Evolutionary conservation across 2,329 filamentous ascomycete species (phyloP).

Genomic region (Diaporthe vaccinii): DNA sequence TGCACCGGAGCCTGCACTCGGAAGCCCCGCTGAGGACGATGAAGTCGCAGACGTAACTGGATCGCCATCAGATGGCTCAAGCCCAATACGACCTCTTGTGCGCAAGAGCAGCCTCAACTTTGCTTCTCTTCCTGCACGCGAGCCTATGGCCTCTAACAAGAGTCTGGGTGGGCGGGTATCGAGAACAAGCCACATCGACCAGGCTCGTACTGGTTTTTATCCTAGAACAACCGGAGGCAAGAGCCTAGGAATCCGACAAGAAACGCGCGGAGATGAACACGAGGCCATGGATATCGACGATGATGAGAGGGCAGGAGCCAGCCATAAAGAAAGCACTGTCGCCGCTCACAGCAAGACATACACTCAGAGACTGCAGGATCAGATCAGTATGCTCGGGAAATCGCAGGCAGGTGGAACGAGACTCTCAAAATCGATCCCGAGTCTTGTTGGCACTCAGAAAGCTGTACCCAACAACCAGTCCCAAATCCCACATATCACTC

Average conservation of each 20-base stretch:
- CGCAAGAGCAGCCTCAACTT: conserved; percentile 97
- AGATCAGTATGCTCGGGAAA: conserved; percentile 82
- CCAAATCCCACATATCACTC: conserved; percentile 47
- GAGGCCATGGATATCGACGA: conserved; percentile 67
- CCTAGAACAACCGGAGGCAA: conserved; percentile 80
- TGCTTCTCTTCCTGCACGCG: conserved; percentile 89
- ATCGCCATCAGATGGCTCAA: conserved; percentile 78
- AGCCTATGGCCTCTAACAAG: conserved; percentile 87
- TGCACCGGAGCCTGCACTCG: conserved; percentile 30
- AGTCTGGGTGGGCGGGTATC: conserved; percentile 82
- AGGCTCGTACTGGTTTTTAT: conserved; percentile 79
- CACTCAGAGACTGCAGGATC: conserved; percentile 93
- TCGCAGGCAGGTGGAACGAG: conserved; percentile 63
- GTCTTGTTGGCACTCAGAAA: conserved; percentile 52
- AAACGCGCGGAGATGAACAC: conserved; percentile 62
- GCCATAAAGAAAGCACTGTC: conserved; percentile 61
- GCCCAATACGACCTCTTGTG: conserved; percentile 80
- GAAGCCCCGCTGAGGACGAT: conserved; percentile 37
- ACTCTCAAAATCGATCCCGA: conserved; percentile 62
- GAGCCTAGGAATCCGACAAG: conserved; percentile 69
- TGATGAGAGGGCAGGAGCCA: conserved; percentile 53
- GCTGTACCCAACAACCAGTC: conserved; percentile 45
- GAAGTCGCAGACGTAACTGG: conserved; percentile 62
- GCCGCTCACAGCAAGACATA: conserved; percentile 85
- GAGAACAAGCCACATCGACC: conserved; percentile 83